phyloP scores from a whole-genome alignment of 345 rosid genomes.

The Gossypium rotundifolium region DNA sequence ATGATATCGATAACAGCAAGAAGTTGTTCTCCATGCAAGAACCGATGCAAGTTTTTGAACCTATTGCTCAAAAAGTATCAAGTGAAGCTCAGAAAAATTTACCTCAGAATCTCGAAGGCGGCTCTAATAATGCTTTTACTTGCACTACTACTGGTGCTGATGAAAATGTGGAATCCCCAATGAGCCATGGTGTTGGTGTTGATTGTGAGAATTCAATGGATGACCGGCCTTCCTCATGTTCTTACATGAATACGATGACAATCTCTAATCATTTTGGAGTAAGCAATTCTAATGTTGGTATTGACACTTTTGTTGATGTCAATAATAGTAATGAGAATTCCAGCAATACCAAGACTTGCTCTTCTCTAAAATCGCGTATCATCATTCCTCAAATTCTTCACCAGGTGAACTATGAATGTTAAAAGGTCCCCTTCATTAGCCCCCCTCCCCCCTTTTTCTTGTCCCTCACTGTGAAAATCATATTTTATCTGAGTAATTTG shows the following conservation, averaged over 20 bases:
- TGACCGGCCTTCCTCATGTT: slow-evolving; percentile 26
- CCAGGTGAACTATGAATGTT: slow-evolving; percentile 45
- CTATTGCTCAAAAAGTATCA: slow-evolving; percentile 42
- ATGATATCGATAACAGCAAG: slow-evolving; percentile 65
- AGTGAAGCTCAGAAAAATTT: slow-evolving; percentile 58
- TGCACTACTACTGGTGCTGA: slow-evolving; percentile 33
- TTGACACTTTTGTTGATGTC: slow-evolving; percentile 34
- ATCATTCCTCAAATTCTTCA: slow-evolving; percentile 96
- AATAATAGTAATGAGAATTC: slow-evolving; percentile 39
- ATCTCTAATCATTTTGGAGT: slow-evolving; percentile 21
- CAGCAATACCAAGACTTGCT: slow-evolving; percentile 41
- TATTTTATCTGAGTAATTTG: neutral
- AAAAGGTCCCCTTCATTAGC: neutral
- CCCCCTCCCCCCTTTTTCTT: neutral
- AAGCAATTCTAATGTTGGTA: slow-evolving; percentile 33
- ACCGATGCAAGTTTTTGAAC: slow-evolving; percentile 31
- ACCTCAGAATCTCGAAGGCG: slow-evolving; percentile 51
- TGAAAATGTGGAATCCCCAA: slow-evolving; percentile 34
- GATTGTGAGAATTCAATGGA: slow-evolving; percentile 38
- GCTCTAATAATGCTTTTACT: slow-evolving; percentile 30
- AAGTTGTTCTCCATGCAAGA: slow-evolving; percentile 78
- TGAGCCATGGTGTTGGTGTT: slow-evolving; percentile 33
- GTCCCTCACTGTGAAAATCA: neutral
- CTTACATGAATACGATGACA: slow-evolving; percentile 28
- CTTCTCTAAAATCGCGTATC: slow-evolving; percentile 51